Conservation (phyloP, 345 rosid species). For the Acer negundo region DNA sequence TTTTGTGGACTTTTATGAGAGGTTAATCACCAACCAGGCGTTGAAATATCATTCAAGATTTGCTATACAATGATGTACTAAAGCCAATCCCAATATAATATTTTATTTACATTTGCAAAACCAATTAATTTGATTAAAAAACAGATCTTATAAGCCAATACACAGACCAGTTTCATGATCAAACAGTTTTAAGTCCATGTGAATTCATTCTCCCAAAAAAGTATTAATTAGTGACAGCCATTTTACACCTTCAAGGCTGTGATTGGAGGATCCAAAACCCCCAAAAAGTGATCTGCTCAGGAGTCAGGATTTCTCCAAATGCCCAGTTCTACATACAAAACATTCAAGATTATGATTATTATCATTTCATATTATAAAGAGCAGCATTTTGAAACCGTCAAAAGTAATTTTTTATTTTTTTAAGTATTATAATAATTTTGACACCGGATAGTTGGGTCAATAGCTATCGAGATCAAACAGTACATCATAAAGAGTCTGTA, state of each 20-base stretch:
- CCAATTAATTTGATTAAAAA: too few relatives aligned
- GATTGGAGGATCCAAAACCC: background rate
- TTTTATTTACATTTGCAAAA: background rate
- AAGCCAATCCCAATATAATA: background rate
- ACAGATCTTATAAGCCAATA: background rate
- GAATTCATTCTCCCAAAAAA: slow-evolving; percentile 8
- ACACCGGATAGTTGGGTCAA: too few relatives aligned
- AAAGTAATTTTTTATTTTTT: too few relatives aligned
- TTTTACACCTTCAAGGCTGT: background rate
- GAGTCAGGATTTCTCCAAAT: background rate
- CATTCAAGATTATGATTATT: background rate
- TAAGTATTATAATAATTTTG: too few relatives aligned
- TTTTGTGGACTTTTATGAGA: slow-evolving; percentile 37
- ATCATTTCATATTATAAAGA: too few relatives aligned
- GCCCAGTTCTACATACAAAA: background rate
- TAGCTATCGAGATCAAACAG: too few relatives aligned
- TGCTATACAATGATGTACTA: background rate
- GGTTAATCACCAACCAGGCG: slow-evolving; percentile 25
- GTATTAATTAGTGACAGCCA: background rate
- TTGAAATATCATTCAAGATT: slow-evolving; percentile 29
- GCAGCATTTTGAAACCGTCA: too few relatives aligned
- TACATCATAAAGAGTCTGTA: too few relatives aligned
- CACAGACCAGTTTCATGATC: background rate
- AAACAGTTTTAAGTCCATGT: background rate
- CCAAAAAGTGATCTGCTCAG: background rate